Evolutionary conservation across 805 yeast genomes (phyloP), one percentile per base, ranked within the genome.

Genomic region (Metschnikowia koreensis): DNA sequence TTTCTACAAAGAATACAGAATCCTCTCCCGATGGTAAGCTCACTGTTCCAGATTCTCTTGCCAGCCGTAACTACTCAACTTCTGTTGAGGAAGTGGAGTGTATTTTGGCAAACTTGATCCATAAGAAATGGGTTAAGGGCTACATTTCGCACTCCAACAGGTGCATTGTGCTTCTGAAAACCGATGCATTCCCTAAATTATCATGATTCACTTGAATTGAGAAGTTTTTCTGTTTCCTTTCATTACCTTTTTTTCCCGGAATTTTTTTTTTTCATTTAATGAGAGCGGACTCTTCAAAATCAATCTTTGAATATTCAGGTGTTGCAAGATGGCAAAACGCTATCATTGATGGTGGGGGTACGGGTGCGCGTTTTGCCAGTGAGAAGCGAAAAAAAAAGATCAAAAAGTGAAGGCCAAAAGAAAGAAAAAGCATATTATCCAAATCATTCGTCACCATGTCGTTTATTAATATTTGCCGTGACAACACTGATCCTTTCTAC

Each of bases 401-500:
- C 49, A 13, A 13, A 42, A n/a, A 8, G 45, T n/a, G 37, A 28
- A 42, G 31, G 16, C 29, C 26, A n/a, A 42, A 42, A 42, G 8
- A 2, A 36, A 22, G 37, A 16, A 44, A 39, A 31, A 33, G 34
- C 26, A 17, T 13, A 31, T 29, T 15, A 42, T 15, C 37, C n/a
- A n/a, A 39, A 10, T 28, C 13, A 26, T 22, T 28, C 48, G 38
- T 51, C 63, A 75, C 49, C 56, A 90, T 90, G 97, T 87, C 97
- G 50, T 77, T 84, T 62, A 86, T 93, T 67, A 93, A 94, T 73
- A 93, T 94, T 65, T 86, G 96, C 73, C 91, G 99, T 79, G 97
- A 91, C 67, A 94, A 93, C 79, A 84, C 87, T 66, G 99, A 94
- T 77, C 97, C 97, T 42, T 94, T 94, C 73, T 94, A 94, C 84